A percentile compares a stretch with the other conserved stretches of the same genome.
phyloP scores from a whole-genome alignment of 495 filamentous ascomycete species.

The Aspergillus hancockii region DNA sequence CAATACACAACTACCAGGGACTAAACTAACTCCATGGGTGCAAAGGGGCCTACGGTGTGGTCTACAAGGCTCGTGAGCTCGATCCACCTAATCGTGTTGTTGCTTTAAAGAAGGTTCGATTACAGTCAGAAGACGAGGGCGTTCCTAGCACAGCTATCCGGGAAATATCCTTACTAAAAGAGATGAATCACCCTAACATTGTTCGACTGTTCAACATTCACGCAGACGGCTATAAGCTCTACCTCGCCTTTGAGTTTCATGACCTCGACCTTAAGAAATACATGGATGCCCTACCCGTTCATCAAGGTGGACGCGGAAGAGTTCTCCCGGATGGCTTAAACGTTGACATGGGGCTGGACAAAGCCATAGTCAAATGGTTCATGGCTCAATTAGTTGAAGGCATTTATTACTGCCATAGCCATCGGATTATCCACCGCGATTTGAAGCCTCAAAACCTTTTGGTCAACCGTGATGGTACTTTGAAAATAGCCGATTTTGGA shows the following conservation, averaged over 20 bases:
- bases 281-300: slow-evolving; percentile 94
- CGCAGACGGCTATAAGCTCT: slow-evolving; percentile 94
- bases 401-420: slow-evolving; percentile 92
- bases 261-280: slow-evolving; percentile 97
- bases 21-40: slow-evolving; percentile 8
- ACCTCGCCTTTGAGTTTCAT: slow-evolving; percentile 92
- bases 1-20: slow-evolving; percentile 14
- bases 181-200: slow-evolving; percentile 96
- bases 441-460: slow-evolving; percentile 97
- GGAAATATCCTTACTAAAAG: slow-evolving; percentile 93
- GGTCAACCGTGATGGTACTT: slow-evolving; percentile 90
- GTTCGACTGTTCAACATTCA: slow-evolving; percentile 92
- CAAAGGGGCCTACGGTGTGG: slow-evolving; percentile 88
- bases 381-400: slow-evolving; percentile 93
- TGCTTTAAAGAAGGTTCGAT: slow-evolving; percentile 96
- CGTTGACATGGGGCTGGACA: slow-evolving; percentile 80
- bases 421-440: slow-evolving; percentile 92
- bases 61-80: slow-evolving; percentile 89
- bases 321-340: slow-evolving; percentile 77
- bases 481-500: slow-evolving; percentile 98
- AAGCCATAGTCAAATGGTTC: slow-evolving; percentile 94
- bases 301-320: slow-evolving; percentile 86
- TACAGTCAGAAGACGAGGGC: slow-evolving; percentile 96
- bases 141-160: slow-evolving; percentile 96
- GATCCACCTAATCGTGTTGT: slow-evolving; percentile 78